These are phyloP conservation scores for Phycomyces nitens DNA, from an alignment of 192 early-diverging fungal genomes.

Conservation along the genomic window DNA sequence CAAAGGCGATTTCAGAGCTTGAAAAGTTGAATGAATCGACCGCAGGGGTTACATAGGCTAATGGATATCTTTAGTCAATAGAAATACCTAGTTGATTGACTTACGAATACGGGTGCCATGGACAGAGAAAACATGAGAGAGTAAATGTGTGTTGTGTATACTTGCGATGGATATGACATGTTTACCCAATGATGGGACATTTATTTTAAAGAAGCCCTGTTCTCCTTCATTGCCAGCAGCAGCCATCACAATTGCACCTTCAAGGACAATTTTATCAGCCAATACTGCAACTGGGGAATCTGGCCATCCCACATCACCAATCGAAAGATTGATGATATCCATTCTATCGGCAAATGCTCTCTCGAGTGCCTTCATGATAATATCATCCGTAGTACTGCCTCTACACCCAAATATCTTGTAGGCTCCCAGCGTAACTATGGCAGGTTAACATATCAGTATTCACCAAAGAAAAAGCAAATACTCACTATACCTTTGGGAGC, in stretches of 20 bases:
- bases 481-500: conserved; percentile 67
- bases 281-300: conserved; percentile 47
- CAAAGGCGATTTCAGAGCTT: conserved; percentile 32
- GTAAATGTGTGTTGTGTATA: conserved; percentile 42
- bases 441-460: background rate
- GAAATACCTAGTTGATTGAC: conserved; percentile 17
- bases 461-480: background rate
- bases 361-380: conserved; percentile 59
- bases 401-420: conserved; percentile 62
- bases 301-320: conserved; percentile 57
- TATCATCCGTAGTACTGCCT: conserved; percentile 42
- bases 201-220: conserved; percentile 50
- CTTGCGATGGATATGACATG: conserved; percentile 60
- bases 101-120: conserved; percentile 28
- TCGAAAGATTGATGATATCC: conserved; percentile 66
- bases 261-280: conserved; percentile 38
- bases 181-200: conserved; percentile 45
- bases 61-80: background rate
- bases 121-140: conserved; percentile 16
- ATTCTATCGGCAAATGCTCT: conserved; percentile 34
- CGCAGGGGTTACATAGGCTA: conserved; percentile 22
- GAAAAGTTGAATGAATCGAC: conserved; percentile 23
- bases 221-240: conserved; percentile 77
- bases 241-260: conserved; percentile 58
- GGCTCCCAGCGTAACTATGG: conserved; percentile 53